Conservation (phyloP, 1,284 basidiomycete genomes). For the Golubevia pallescens region DNA sequence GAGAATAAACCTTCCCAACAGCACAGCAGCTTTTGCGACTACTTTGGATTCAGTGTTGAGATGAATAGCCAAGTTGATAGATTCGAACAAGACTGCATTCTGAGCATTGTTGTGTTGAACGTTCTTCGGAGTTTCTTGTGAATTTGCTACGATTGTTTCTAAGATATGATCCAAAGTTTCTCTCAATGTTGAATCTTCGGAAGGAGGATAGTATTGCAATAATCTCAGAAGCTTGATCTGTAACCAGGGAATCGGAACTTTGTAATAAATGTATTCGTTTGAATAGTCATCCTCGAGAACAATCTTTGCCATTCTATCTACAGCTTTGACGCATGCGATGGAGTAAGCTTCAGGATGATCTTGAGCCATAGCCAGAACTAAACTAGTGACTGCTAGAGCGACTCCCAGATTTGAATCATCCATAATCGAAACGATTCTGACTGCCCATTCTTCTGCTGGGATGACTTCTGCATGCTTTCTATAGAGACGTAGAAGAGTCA, state of each 20-base stretch:
- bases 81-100: conserved; percentile 58
- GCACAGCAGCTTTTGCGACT: conserved; percentile 42
- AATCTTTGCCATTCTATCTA: conserved; percentile 45
- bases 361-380: conserved; percentile 52
- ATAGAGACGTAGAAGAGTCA: conserved; percentile 49
- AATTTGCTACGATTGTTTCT: conserved; percentile 45
- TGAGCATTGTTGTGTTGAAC: conserved; percentile 61
- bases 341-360: conserved; percentile 44
- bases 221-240: conserved; percentile 58
- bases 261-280: conserved; percentile 57
- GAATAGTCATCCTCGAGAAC: conserved; percentile 47
- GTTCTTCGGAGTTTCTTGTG: conserved; percentile 50
- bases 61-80: conserved; percentile 61
- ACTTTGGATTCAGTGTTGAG: conserved; percentile 48
- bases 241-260: conserved; percentile 60
- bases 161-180: conserved; percentile 45
- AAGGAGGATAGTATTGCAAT: conserved; percentile 47
- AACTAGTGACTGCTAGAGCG: conserved; percentile 46
- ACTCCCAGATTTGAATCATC: conserved; percentile 50
- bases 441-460: conserved; percentile 53
- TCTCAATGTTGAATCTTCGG: conserved; percentile 24
- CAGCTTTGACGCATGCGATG: conserved; percentile 44
- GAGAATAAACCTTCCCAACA: conserved; percentile 53
- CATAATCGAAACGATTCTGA: conserved; percentile 51
- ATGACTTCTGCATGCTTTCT: conserved; percentile 51